Base-by-base conservation (phyloP, 225 moss, liverwort and hornwort species). In the Physcomitrellopsis africana region DNA sequence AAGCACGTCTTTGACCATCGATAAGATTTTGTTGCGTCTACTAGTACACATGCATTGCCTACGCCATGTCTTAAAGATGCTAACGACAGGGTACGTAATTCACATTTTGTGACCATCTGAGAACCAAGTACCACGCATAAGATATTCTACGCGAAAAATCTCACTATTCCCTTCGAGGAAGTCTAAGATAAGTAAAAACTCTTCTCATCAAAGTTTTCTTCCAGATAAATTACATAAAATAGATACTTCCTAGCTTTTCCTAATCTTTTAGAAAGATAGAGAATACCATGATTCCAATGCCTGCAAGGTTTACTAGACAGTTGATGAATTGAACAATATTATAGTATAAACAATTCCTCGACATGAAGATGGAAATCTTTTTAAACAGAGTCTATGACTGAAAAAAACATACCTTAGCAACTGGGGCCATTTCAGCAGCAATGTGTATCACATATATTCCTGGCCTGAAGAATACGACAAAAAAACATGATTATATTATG, bases 351-450 rank as follows among this genome's bases (percentile, higher is more conserved):
- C 20, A 53, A 61, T 53, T 59, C 3, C 27, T 60, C 27, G 51
- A 27, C 41, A 53, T 45, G 18, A 41, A 60, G 20, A 63, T 65
- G 69, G 4, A 47, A 10, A 60, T 49, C 19, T 68, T 44, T 67
- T 4, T 3, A 63, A 60, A 65, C 32, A 27, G 18, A 72, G 48
- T n/a, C 26, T 61, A 24, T 19, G 37, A 3, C 32, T 67, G 48
- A 60, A 37, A 23, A 65, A 66, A 13, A 71, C 17, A 56, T 83
- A 96, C 96, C 96, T 97, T 97, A 18, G 96, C 96, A 77, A 97
- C 93, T 61, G 97, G 97, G 41, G 97, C 97, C 93, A 97, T 97
- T 84, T 97, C 94, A 75, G 97, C 97, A 55, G 92, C 88, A 81
- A 97, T 92, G 60, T 97, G 87, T 54, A 94, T 74, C 72, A 94